Evolutionary conservation across 2,329 filamentous ascomycete species (phyloP).

Genomic region (Didymella keratinophila): DNA sequence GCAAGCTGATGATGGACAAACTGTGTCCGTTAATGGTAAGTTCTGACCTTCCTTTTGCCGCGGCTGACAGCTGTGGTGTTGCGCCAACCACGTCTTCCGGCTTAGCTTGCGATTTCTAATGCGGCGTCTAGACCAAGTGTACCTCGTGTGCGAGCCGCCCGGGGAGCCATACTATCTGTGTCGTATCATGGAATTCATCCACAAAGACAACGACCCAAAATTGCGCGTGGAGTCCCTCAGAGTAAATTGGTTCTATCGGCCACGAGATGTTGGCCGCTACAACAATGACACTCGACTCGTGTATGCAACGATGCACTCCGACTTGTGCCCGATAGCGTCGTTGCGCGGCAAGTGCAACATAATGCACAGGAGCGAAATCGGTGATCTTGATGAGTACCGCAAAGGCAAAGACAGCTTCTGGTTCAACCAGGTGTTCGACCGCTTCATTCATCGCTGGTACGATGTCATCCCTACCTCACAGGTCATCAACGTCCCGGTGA

Average conservation of each 20-base stretch:
- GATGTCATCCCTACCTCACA: conserved; percentile 91
- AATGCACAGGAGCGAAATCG: conserved; percentile 84
- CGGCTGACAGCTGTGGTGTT: conserved; percentile 35
- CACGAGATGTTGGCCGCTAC: conserved; percentile 93
- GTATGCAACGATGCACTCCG: conserved; percentile 98
- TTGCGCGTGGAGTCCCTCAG: conserved; percentile 84
- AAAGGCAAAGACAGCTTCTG: conserved; percentile 89
- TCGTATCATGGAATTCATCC: conserved; percentile 97
- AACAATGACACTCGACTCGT: conserved; percentile 89
- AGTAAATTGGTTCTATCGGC: conserved; percentile 98
- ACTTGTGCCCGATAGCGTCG: conserved; percentile 90
- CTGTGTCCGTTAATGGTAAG: conserved; percentile 82
- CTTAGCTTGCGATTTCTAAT: conserved; percentile 48
- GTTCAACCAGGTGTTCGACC: conserved; percentile 97
- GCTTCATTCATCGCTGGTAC: conserved; percentile 97
- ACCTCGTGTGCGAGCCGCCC: conserved; percentile 95
- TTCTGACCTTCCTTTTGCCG: conserved; percentile 33
- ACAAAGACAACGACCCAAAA: conserved; percentile 71
- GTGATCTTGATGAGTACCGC: conserved; percentile 82
- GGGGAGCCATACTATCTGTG: conserved; percentile 98
- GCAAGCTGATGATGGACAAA: conserved; percentile 88
- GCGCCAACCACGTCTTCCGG: conserved; percentile 41
- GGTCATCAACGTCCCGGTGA: conserved; percentile 95
- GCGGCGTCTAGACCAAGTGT: conserved; percentile 75
- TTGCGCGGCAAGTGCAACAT: conserved; percentile 94